phyloP scores from a whole-genome alignment of 257 asterid genomes.

The Paulownia fortunei region DNA sequence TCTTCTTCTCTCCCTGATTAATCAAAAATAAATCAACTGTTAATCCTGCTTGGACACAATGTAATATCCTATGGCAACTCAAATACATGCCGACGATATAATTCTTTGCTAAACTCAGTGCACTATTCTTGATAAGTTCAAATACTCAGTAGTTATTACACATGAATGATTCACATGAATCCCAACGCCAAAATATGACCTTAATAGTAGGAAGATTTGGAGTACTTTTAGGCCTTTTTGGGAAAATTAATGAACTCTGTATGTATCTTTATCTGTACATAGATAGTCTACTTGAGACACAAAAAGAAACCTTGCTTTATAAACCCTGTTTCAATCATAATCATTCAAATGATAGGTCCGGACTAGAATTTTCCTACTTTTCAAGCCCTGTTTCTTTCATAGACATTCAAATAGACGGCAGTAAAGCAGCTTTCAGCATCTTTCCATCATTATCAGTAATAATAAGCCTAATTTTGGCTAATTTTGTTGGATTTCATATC shows the following conservation, averaged over 20 bases:
- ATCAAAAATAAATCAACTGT: too few species aligned
- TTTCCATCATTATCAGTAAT: conserved; percentile 34
- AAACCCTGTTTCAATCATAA: conserved; percentile 28
- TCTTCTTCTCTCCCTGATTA: too few species aligned
- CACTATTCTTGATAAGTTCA: not conserved
- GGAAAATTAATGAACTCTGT: too few species aligned
- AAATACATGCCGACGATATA: too few species aligned
- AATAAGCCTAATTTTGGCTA: conserved; percentile 20
- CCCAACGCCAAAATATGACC: not conserved
- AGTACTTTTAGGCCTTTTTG: not conserved
- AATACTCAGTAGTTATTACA: too few species aligned
- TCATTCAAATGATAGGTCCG: not conserved
- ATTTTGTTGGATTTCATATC: conserved; percentile 24
- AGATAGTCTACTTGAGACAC: not conserved
- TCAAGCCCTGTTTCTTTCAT: conserved; percentile 25
- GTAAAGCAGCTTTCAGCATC: conserved; percentile 23
- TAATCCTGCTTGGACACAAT: not conserved
- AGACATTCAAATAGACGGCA: not conserved
- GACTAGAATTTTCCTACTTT: too few species aligned
- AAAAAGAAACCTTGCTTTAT: not conserved
- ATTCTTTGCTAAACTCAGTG: too few species aligned
- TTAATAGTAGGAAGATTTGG: not conserved
- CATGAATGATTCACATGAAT: too few species aligned
- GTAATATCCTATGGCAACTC: not conserved
- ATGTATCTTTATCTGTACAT: too few species aligned